Base-by-base conservation (phyloP, 257 asterid species). In the Solanum sejunctum region DNA sequence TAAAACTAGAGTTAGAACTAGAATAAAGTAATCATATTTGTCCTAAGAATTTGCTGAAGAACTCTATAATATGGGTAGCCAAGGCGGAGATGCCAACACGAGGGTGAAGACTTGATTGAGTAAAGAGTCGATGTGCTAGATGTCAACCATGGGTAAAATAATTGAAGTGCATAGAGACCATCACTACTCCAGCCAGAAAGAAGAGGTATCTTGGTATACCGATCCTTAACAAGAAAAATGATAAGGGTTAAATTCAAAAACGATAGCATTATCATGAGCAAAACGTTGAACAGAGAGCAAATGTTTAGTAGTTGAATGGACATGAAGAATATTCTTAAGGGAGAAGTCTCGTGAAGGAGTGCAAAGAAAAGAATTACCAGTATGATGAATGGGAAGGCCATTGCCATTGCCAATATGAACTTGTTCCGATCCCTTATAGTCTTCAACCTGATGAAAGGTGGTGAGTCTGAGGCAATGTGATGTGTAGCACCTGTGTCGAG, bases 91-190 rank as follows among this genome's bases (percentile, higher is more conserved):
- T 73, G 39, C 58, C 20, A 45, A 1, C 21, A 66, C 0, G 12
- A 66, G 2, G 57, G 55, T 7, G 3, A 73, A 6, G 10, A 32
- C 28, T 39, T 73, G 39, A 45, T 2, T 16, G 26, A 39, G 8
- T 16, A 18, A 8, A 16, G 26, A 32, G 80, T 8, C 1, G 36
- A 60, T 10, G 15, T 32, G 1, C 11, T 5, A 0, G 67, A 60
- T n/a, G n/a, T n/a, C 9, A n/a, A 3, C 0, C 0, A 0, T 20
- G 26, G 52, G 39, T 0, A 0, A 10, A 2, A 28, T 2, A 1
- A 28, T 28, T 28, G 28, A 28, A 28, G 28, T 28, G 28, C 1
- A 28, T 28, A 28, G 1, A 28, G 28, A 1, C 28, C 28, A 28
- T 28, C 2, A 28, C 1, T 28, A 28, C 28, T 28, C 28, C 28